Evolutionary conservation across 805 yeast genomes (phyloP).

Genomic region (Saturnispora sekii): DNA sequence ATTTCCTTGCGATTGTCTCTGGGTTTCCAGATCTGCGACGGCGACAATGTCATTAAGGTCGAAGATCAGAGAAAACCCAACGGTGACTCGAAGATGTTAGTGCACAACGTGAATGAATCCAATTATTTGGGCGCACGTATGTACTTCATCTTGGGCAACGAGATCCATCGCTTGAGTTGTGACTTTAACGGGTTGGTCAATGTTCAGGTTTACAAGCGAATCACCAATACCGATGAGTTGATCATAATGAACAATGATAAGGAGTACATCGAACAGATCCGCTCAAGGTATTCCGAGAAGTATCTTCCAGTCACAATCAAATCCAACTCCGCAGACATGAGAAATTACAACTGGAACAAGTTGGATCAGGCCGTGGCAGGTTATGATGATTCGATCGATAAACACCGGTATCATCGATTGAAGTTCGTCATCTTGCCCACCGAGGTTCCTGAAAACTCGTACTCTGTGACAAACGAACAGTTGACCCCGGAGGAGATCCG

Average conservation of each 20-base stretch:
- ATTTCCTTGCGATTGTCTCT: constrained; percentile 68
- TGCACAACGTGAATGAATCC: constrained; percentile 42
- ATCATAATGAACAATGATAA: constrained; percentile 15
- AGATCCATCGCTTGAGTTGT: constrained; percentile 74
- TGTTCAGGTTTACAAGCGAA: constrained; percentile 61
- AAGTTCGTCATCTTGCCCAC: constrained; percentile 82
- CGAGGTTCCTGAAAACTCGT: constrained; percentile 49
- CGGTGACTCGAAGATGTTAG: constrained; percentile 43
- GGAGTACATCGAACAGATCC: constrained; percentile 45
- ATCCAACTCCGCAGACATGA: constrained; percentile 37
- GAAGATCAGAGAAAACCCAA: constrained; percentile 52
- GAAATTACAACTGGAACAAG: constrained; percentile 76
- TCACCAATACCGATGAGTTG: constrained; percentile 13
- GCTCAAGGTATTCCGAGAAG: constrained; percentile 68
- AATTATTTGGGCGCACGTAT: constrained; percentile 49
- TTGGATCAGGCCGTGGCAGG: constrained; percentile 92
- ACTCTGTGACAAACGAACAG: constrained; percentile 39
- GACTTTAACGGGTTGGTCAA: constrained; percentile 64
- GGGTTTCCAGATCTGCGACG: constrained; percentile 87
- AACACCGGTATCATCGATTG: constrained; percentile 50
- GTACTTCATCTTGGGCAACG: constrained; percentile 69
- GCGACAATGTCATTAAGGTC: constrained; percentile 52
- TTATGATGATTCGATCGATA: constrained; percentile 59
- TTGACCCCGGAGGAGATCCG: constrained; percentile 79
- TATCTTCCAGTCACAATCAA: constrained; percentile 52